A percentile compares a stretch with the other conserved stretches of the same genome.
Evolutionary conservation across 2,329 filamentous ascomycete species (phyloP).

Genomic region (Alternaria triticimaculans): DNA sequence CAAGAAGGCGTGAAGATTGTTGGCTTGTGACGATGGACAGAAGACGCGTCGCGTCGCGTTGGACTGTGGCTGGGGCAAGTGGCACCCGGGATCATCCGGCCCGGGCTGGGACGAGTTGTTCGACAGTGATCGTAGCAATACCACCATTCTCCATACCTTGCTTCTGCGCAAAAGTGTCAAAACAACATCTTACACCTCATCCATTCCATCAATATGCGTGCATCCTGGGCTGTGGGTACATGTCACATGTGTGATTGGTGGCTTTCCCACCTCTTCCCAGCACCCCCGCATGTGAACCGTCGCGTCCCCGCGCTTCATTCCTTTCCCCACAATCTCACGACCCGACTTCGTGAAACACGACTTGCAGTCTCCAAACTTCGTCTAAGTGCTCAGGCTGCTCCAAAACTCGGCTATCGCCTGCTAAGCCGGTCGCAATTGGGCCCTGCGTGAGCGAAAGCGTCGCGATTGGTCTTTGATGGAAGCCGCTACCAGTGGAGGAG

Average conservation of each 20-base stretch:
- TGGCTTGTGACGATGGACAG: not conserved
- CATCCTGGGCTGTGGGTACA: not conserved
- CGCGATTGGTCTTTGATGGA: conserved; percentile 27
- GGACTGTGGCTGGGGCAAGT: not conserved
- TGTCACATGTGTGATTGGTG: conserved; percentile 4
- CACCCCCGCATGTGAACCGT: conserved; percentile 29
- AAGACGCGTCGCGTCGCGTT: conserved; percentile 1
- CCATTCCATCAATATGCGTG: not conserved
- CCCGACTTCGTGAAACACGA: conserved; percentile 13
- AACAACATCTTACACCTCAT: not conserved
- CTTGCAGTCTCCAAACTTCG: conserved; percentile 16
- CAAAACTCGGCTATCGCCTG: not conserved
- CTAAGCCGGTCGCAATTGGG: conserved; percentile 10
- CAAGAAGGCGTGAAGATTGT: conserved; percentile 29
- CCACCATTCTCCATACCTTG: not conserved
- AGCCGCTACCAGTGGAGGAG: conserved; percentile 18
- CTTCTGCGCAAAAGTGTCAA: not conserved
- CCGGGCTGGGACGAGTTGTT: not conserved
- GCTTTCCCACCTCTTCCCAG: conserved; percentile 7
- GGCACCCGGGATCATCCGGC: not conserved
- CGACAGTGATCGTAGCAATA: not conserved
- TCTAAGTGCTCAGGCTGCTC: conserved; percentile 6
- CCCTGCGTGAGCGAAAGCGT: not conserved
- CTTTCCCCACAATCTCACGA: conserved; percentile 31
- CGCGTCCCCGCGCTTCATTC: conserved; percentile 12